phyloP scores from a whole-genome alignment of 1,139 yeast genomes.

The Pichia sp. region DNA sequence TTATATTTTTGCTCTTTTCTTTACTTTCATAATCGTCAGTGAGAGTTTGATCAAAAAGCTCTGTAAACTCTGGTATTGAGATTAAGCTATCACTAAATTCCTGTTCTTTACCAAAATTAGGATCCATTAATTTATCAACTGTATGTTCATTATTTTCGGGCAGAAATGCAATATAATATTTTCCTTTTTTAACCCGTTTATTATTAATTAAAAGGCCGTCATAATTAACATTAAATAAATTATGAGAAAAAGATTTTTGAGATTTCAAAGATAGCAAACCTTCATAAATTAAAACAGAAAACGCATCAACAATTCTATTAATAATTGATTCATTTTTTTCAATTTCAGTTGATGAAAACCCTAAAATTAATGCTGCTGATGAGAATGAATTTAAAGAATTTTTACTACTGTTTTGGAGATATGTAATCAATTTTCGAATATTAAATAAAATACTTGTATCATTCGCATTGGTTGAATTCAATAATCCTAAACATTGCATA shows the following conservation, averaged over 20 bases:
- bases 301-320: conserved; percentile 12
- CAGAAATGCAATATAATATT: conserved; percentile 14
- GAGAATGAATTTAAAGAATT: conserved; percentile 2
- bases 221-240: conserved; percentile 12
- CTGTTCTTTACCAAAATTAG: conserved; percentile 6
- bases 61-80: background rate
- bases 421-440: conserved; percentile 19
- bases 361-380: conserved; percentile 1
- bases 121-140: conserved; percentile 11
- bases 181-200: conserved; percentile 14
- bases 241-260: conserved; percentile 12
- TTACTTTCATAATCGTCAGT: conserved; percentile 3
- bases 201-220: conserved; percentile 18
- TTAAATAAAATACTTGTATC: conserved; percentile 16
- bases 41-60: background rate
- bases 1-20: conserved; percentile 13
- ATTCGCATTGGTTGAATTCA: background rate
- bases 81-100: conserved; percentile 2
- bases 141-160: conserved; percentile 1
- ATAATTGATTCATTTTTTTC: background rate
- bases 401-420: conserved; percentile 6
- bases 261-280: conserved; percentile 14
- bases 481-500: conserved; percentile 5
- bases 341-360: background rate
- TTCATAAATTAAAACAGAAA: conserved; percentile 18